A percentile compares a stretch with the other conserved stretches of the same genome.
Evolutionary conservation across 179 eudicot genomes (phyloP).

Genomic region (Drosera spatulata): DNA sequence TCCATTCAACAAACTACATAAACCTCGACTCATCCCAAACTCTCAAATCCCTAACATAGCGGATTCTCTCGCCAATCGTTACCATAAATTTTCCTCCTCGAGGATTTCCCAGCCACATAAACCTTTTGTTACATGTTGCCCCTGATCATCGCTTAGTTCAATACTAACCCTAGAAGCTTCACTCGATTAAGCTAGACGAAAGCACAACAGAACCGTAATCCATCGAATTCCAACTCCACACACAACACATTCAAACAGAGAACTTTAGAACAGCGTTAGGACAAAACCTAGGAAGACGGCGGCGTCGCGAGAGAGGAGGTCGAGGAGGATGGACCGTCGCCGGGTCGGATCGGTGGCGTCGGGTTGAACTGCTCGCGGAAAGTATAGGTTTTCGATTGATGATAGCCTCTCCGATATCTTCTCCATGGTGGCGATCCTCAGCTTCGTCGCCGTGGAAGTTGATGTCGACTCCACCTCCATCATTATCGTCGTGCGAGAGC

Average conservation of each 20-base stretch:
- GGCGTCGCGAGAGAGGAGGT: slow-evolving; percentile 73
- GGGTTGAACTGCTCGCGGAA: slow-evolving; percentile 61
- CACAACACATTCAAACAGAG: background rate
- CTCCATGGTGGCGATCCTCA: slow-evolving; percentile 40
- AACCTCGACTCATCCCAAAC: too few species aligned
- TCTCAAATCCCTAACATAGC: too few species aligned
- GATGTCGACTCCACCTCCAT: background rate
- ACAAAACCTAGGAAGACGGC: slow-evolving; percentile 69
- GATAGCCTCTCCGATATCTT: slow-evolving; percentile 54
- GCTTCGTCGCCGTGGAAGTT: background rate
- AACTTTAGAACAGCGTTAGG: background rate
- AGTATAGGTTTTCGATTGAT: slow-evolving; percentile 58
- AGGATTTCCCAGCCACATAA: too few species aligned
- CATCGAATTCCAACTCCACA: background rate
- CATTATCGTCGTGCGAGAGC: background rate
- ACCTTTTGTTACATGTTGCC: too few species aligned
- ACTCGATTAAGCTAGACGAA: too few species aligned
- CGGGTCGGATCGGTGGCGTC: slow-evolving; percentile 39
- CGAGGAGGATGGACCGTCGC: slow-evolving; percentile 66
- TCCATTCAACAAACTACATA: too few species aligned
- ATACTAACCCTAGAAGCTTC: too few species aligned
- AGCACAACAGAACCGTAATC: background rate
- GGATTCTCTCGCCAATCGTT: too few species aligned
- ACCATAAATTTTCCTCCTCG: too few species aligned
- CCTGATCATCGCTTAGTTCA: too few species aligned